These are phyloP conservation scores for Coprinopsis strossmayeri DNA, from an alignment of 768 basidiomycete species.

Conservation along the genomic window DNA sequence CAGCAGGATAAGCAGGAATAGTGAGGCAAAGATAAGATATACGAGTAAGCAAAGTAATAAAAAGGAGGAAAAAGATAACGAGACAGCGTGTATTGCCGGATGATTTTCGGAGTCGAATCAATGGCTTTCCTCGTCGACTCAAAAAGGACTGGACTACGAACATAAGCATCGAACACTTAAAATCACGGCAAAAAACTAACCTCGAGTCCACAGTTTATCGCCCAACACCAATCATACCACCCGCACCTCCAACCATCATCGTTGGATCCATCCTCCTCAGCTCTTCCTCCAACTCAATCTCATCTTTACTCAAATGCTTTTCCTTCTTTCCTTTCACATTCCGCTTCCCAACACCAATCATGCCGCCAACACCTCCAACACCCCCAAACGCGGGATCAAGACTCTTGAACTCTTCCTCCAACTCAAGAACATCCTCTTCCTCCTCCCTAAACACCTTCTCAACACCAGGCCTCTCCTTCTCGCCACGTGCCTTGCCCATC, in stretches of 20 bases:
- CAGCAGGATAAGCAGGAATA: no score
- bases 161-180: no score
- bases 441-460: no score
- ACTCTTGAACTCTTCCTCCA: neutral
- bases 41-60: no score
- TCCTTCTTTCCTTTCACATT: neutral
- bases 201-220: neutral
- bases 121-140: no score
- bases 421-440: neutral
- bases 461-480: neutral
- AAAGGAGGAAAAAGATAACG: no score
- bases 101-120: no score
- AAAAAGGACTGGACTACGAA: no score
- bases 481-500: neutral
- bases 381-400: neutral
- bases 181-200: neutral
- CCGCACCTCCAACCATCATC: neutral
- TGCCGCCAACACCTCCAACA: neutral
- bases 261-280: neutral
- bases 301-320: neutral
- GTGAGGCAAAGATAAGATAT: no score
- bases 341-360: neutral
- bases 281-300: neutral
- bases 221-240: slow-evolving; percentile 4
- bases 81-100: no score